Evolutionary conservation across 345 rosid genomes (phyloP), one percentile per base, ranked within the genome.

Genomic region (Dipteronia sinensis): DNA sequence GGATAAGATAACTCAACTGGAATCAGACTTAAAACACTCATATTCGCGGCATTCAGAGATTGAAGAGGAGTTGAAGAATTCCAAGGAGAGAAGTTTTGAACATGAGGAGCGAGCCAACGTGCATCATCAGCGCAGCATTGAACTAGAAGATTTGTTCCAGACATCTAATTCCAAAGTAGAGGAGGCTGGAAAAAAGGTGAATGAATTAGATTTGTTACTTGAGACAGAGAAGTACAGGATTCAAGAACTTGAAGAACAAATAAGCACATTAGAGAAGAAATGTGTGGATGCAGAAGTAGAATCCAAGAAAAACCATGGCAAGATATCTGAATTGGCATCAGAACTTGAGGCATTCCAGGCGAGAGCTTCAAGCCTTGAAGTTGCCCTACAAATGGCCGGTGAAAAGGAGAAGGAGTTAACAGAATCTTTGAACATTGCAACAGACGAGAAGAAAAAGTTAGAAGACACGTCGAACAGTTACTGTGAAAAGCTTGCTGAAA

Each of bases 221-320:
- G 93, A 92, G 86, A 86, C 99, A n/a, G 96, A 91, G 82, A 94
- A 93, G 71, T 85, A 84, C 81, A 90, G 94, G 84, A 97, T 90
- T 78, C 96, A 92, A 83, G 98, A 97, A 80, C 98, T 93, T 74
- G 98, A 92, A 81, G 98, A 93, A 81, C 97, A 92, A 82, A 73
- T 89, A 67, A 79, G 86, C 77, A 59, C 83, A 49, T 76, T 94
- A 61, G 94, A 94, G 82, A 97, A 85, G 86, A 94, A 90, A 84
- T 84, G 79, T 42, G 87, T 67, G 10, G 92, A 88, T 49, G 82
- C 92, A 34, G 99, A 94, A 83, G 89, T 86, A 34, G 91, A 89
- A 59, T 86, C 93, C 49, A 84, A 85, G 74, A 85, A 82, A 75
- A 63, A 89, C 82, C 75, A 85, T 3, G 81, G 83, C 65, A 87